Base-by-base conservation (phyloP, 2,329 filamentous ascomycete genomes). In the Fusarium agapanthi region DNA sequence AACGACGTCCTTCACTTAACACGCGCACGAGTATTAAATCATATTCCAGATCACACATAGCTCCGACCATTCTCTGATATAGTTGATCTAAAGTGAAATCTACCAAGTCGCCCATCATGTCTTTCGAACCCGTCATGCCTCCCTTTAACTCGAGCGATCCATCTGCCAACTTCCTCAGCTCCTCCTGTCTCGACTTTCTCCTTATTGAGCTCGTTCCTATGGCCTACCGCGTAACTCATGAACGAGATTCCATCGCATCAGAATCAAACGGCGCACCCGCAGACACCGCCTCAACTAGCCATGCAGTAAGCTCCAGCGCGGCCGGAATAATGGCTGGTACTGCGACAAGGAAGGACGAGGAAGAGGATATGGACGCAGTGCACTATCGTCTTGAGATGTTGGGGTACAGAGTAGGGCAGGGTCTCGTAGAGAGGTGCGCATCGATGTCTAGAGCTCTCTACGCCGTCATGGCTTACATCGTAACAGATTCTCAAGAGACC, bases 141-240 rank as follows among this genome's bases (percentile, higher is more conserved):
- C 89, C 90, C 20, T 92, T 89, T 85, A 92, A 91, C 82, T 86
- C 90, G 75, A 88, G 88, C 73, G 94, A 97, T 83, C 92, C 93
- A 41, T 87, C 87, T 67, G 92, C 93, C 65, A 90, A 90, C 68
- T 93, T 95, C 84, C 87, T 98, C 77, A 92, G 89, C 84, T 90
- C 92, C 64, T 96, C 95, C 53, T 95, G 93, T 81, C 90, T 99
- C 77, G 96, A 99, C 83, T 92, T 99, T 76, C 89, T 99, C 63
- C 89, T 99, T 76, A 98, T 98, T 80, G 96, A 99, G 85, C 90
- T 99, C 61, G 96, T 99, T 22, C 96, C 96, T 43, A 92, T 98
- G 86, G 93, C 95, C 10, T 94, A 97, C 82, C 91, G 96, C 73
- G 88, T 98, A 70, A 91, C 94, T 28, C 89, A 91, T 78, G 92